Evolutionary conservation across 495 filamentous ascomycete species (phyloP), one percentile per base, ranked within the genome.

Genomic region (Penicillium macrosclerotiorum): DNA sequence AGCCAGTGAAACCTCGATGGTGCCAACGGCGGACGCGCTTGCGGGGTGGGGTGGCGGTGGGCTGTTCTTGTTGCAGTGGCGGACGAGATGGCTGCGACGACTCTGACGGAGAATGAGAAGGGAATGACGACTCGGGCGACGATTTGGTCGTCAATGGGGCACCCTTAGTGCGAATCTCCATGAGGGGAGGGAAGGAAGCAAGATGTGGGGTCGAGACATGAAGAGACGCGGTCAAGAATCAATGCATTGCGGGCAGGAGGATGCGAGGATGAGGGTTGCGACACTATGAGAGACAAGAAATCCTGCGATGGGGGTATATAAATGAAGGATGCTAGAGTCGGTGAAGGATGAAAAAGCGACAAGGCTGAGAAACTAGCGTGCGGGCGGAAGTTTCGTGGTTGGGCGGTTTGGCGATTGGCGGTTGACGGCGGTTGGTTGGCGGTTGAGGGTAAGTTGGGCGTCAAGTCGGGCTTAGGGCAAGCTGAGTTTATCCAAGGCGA

Each of bases 11-110:
- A 19, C 71, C 60, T 18, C 72, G 54, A 53, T 74, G 45, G 49
- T 69, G 49, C 60, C 71, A 57, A 60, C 71, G 54, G 47, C 72
- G 44, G 64, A 73, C 44, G 69, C 77, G 44, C 52, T 66, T 59
- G 57, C 68, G 45, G 55, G 75, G 51, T 57, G 68, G 49, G 45
- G 47, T 40, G 39, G 52, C 49, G 30, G 40, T 45, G 18, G 45
- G 42, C 18, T 38, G n/a, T n/a, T n/a, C n/a, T n/a, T n/a, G n/a
- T n/a, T n/a, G n/a, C n/a, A n/a, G n/a, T n/a, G n/a, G n/a, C n/a
- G n/a, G n/a, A n/a, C n/a, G n/a, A n/a, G n/a, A n/a, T n/a, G n/a
- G n/a, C n/a, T n/a, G n/a, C n/a, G n/a, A n/a, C 2, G 23, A 8
- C n/a, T 24, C 14, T n/a, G 23, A 40, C 12, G 23, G 25, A 3